A percentile compares a stretch with the other conserved stretches of the same genome.
phyloP scores from a whole-genome alignment of 2,329 filamentous ascomycete species.

The Hirsutella thompsonii region DNA sequence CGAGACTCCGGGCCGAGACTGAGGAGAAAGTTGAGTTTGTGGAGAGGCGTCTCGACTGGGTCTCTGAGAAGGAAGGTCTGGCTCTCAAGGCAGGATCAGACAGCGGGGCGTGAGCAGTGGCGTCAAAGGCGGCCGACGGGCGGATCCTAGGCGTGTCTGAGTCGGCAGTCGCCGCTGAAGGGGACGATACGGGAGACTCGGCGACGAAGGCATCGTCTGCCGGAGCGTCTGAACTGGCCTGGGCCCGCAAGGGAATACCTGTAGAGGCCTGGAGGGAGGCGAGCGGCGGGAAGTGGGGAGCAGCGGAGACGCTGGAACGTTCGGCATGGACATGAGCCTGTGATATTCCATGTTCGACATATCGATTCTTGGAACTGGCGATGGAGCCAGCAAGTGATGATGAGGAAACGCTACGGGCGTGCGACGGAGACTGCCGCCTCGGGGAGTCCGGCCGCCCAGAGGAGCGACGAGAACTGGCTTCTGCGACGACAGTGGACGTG shows the following conservation, averaged over 20 bases:
- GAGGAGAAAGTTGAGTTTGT: conserved; percentile 62
- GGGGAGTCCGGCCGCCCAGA: background rate
- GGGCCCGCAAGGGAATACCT: conserved; percentile 26
- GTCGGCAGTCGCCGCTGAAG: conserved; percentile 28
- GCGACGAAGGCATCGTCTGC: conserved; percentile 22
- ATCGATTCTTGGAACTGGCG: conserved; percentile 39
- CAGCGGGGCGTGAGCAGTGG: conserved; percentile 18
- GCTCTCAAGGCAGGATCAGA: conserved; percentile 35
- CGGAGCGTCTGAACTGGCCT: conserved; percentile 27
- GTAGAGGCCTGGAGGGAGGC: conserved; percentile 28
- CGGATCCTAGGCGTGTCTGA: conserved; percentile 33
- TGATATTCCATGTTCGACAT: conserved; percentile 46
- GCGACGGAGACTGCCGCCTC: conserved; percentile 11
- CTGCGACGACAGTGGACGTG: background rate
- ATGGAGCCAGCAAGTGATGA: conserved; percentile 22
- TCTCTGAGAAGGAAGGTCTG: conserved; percentile 35
- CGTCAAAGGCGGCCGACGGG: conserved; percentile 16
- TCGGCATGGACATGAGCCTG: conserved; percentile 43
- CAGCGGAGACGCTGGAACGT: conserved; percentile 49
- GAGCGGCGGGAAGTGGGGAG: conserved; percentile 35
- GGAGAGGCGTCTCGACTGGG: conserved; percentile 53
- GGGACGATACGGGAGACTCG: conserved; percentile 25
- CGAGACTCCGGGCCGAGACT: conserved; percentile 42
- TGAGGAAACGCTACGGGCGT: conserved; percentile 30
- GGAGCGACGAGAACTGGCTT: background rate